Base-by-base conservation (phyloP, 2,329 filamentous ascomycete genomes). In the Pseudocercospora crystallina region DNA sequence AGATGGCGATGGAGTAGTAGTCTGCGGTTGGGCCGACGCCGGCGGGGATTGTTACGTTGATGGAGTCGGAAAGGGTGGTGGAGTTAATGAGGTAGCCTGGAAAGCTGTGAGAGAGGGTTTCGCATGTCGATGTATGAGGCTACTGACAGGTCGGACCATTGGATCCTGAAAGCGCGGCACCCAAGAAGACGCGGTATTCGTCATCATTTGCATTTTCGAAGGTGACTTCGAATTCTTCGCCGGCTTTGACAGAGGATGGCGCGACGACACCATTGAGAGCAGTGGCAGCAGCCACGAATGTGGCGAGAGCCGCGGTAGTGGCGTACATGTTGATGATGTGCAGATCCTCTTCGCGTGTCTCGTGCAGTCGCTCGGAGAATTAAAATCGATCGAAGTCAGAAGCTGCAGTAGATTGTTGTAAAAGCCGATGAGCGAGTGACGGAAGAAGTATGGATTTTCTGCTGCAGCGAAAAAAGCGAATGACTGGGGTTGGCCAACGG, bases 11-110 rank as follows among this genome's bases (percentile, higher is more conserved):
- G 53, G 49, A 60, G 57, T 69, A 66, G 46, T 65, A 66, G 42
- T 58, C 43, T 29, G 60, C 65, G 31, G 58, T 55, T 8, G 66
- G 68, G 3, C 66, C 66, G 13, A 69, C 60, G 37, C 55, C 46
- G 35, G 65, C 58, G 3, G 68, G 66, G 50, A 71, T 65, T 14
- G 57, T 63, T 20, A 69, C 53, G 45, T 58, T 59, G n/a, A 56
- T 47, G 5, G 65, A 63, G 41, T 39, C 35, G 12, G 57, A 47
- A 40, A 65, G 60, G 34, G 60, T 53, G 10, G 63, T 67, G 9
- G 60, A 61, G 60, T 69, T 70, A 41, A 63, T 38, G 30, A 71
- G 65, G 51, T 65, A 67, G 61, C 67, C 63, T 65, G 49, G 12
- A 11, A 14, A 5, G 32, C 12, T 31, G 8, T 33, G 33, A 46